Evolutionary conservation across 2,329 filamentous ascomycete genomes (phyloP).

Genomic region (Helotiales sp.): DNA sequence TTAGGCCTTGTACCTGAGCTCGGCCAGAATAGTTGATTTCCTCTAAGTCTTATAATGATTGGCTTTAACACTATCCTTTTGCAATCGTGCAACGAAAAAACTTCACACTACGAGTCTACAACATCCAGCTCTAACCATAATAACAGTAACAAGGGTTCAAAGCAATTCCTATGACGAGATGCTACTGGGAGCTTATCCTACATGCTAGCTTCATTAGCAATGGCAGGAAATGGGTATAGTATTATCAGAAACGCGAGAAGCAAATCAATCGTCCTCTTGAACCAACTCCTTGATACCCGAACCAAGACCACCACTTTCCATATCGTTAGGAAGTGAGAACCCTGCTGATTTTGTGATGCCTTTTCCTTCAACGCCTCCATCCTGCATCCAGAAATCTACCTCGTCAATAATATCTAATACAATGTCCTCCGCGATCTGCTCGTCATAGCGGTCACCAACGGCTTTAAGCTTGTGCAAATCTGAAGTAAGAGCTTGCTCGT

Average conservation of each 20-base stretch:
- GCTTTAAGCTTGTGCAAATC: constrained; percentile 48
- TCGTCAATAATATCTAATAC: constrained; percentile 94
- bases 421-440: constrained; percentile 93
- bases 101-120: too few relatives aligned
- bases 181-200: neutral
- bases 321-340: constrained; percentile 20
- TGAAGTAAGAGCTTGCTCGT: constrained; percentile 34
- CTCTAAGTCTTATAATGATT: too few relatives aligned
- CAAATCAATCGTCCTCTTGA: constrained; percentile 52
- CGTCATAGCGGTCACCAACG: constrained; percentile 77
- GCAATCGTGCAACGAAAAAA: too few relatives aligned
- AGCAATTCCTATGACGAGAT: too few relatives aligned
- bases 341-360: constrained; percentile 26
- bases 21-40: too few relatives aligned
- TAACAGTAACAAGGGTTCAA: too few relatives aligned
- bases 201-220: neutral
- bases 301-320: constrained; percentile 42
- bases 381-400: constrained; percentile 83
- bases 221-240: neutral
- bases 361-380: constrained; percentile 31
- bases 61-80: too few relatives aligned
- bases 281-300: constrained; percentile 65
- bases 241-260: constrained; percentile 7
- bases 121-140: too few relatives aligned
- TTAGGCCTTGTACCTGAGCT: too few relatives aligned